Base-by-base conservation (phyloP, 2,329 filamentous ascomycete genomes). In the Ophiostoma perfectum region DNA sequence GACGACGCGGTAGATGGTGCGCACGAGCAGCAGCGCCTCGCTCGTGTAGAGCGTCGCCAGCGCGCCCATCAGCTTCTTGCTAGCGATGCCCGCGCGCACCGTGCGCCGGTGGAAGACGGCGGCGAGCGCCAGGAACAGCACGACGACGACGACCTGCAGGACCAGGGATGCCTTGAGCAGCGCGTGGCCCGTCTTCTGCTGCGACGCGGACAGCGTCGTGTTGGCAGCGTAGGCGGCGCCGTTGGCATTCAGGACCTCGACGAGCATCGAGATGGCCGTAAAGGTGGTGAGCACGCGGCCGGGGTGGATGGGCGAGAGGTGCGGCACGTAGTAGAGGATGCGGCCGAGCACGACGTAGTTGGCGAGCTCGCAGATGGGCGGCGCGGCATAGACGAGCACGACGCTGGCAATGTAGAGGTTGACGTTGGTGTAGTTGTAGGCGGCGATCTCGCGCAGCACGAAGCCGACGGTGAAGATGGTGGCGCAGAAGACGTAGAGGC, bases 341-440 rank as follows among this genome's bases (percentile, higher is more conserved):
- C 87, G 83, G 3, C 83, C 84, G 67, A 90, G 83, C 70, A 88
- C 80, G 73, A 87, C 83, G 76, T 89, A 90, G 77, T 89, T 88
- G 69, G 83, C 81, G 3, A 87, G 82, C 70, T 88, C 86, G 66
- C 88, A 83, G 4, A 89, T 78, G 0, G 88, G 87, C 74, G 81
- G 68, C 42, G 77, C 72, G 1, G 76, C 74, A 66, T 77, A 78
- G 63, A 80, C 75, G 8, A 80, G 73, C 14, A 76, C 75, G 55
- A 75, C 74, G 69, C 78, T 79, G 52, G 77, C 70, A 68, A 83
- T 80, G 73, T 77, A 83, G 38, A 80, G 73, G 64, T 75, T 71
- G 12, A 81, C 74, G 66, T 79, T 80, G 1, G 75, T 72, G 65
- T 81, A 80, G 70, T 86, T 68, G 72, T 80, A 84, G 4, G 84